phyloP scores from a whole-genome alignment of 108 stramenopile species.

The Aurantiochytrium sp. region DNA sequence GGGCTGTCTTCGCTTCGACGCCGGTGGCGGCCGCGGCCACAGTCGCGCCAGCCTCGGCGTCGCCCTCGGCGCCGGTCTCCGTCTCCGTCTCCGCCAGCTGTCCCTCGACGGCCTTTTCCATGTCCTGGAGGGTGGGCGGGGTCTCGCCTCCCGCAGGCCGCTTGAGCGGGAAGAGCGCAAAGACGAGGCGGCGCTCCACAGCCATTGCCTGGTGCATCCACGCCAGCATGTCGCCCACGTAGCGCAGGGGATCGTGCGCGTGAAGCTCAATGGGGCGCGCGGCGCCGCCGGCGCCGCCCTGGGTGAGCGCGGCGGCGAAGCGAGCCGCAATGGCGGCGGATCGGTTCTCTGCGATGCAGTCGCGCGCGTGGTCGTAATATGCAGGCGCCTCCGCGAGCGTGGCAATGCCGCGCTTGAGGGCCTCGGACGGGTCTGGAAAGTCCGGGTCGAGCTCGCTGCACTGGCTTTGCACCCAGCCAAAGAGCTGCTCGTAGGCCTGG shows the following conservation, averaged over 20 bases:
- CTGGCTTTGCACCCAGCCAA: constrained; percentile 7
- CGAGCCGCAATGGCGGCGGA: background rate
- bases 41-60: too few species aligned
- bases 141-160: background rate
- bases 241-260: background rate
- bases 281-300: background rate
- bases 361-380: background rate
- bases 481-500: background rate
- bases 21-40: too few species aligned
- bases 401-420: background rate
- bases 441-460: background rate
- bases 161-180: background rate
- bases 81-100: background rate
- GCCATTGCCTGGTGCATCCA: constrained; percentile 30
- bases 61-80: too few species aligned
- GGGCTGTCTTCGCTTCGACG: background rate
- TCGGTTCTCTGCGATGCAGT: constrained; percentile 2
- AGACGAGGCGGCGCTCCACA: background rate
- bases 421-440: background rate
- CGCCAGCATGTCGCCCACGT: constrained; percentile 13
- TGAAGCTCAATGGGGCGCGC: background rate
- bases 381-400: background rate
- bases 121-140: background rate
- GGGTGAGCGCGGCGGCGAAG: background rate
- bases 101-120: background rate